Evolutionary conservation across 495 filamentous ascomycete species (phyloP), one percentile per base, ranked within the genome.

Genomic region (Daldinia bambusicola): DNA sequence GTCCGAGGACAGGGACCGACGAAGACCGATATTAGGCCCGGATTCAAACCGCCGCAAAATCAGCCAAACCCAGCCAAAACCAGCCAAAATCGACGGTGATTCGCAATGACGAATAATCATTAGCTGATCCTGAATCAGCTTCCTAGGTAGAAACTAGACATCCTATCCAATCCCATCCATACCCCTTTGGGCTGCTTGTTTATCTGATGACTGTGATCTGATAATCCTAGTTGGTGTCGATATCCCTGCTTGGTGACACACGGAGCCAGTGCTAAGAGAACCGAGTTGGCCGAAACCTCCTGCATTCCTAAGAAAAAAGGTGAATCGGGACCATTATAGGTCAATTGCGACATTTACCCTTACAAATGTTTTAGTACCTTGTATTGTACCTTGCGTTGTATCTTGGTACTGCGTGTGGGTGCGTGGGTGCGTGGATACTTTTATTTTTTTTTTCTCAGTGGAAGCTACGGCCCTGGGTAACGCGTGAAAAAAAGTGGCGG

Each of bases 121-220:
- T 74, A 66, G 65, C 38, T 65, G 71, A 74, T 66, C 55, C 63
- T 73, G 70, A 73, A 73, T 73, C 70, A 73, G 70, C 66, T 74
- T 18, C 36, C 26, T 26, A 26, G 26, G 26, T 26, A 26, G 26
- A 41, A 59, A 63, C 62, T 67, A 70, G 45, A 45, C 53, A 50
- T 52, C 38, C 38, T 58, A 18, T 6, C 61, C 43, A 61, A 50
- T 52, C 38, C 38, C 55, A 18, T 6, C 61, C 43, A 61, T 69
- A 50, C 66, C 62, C 22, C 34, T 52, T 70, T 63, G 12, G 57
- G 57, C 6, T 38, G 20, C 10, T 56, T 74, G 61, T 66, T 69
- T 70, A 70, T 74, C 61, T 66, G 40, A 63, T 61, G 56, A 64
- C 26, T 53, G 57, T 71, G 71, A 74, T 74, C 71, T 74, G 67